Evolutionary conservation across 352 stramenopile species (phyloP).

Genomic region (Globisporangium parvum): DNA sequence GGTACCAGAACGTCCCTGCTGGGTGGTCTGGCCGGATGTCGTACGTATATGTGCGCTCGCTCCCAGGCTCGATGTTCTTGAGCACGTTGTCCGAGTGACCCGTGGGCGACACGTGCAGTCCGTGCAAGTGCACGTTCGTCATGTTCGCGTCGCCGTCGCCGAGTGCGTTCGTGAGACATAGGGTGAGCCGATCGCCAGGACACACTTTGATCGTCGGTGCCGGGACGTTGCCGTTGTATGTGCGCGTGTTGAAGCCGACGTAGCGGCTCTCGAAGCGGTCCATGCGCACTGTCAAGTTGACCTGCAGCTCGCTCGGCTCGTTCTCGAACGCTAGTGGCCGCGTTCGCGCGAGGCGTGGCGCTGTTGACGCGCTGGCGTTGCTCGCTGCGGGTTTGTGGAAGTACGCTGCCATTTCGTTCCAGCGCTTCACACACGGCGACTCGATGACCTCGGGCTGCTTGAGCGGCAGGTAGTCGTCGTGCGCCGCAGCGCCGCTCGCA

Average conservation of each 20-base stretch:
- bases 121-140: constrained; percentile 71
- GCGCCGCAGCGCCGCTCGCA: background rate
- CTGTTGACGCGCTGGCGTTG: no score
- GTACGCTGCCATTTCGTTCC: constrained; percentile 1
- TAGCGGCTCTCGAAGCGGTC: constrained; percentile 66
- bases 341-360: no score
- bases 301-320: constrained; percentile 22
- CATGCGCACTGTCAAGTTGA: constrained; percentile 53
- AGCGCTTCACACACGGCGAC: constrained; percentile 2
- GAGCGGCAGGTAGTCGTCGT: constrained; percentile 38
- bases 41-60: constrained; percentile 51
- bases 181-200: constrained; percentile 49
- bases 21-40: constrained; percentile 64
- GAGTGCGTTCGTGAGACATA: constrained; percentile 56
- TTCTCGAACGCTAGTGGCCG: no score
- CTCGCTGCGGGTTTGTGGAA: background rate
- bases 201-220: constrained; percentile 71
- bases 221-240: constrained; percentile 61
- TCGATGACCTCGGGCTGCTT: constrained; percentile 21
- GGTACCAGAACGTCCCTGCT: constrained; percentile 76
- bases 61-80: constrained; percentile 38
- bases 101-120: constrained; percentile 55
- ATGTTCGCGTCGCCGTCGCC: constrained; percentile 41
- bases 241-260: constrained; percentile 66
- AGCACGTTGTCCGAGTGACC: constrained; percentile 59